phyloP scores from a whole-genome alignment of 768 basidiomycete genomes.

The Sarcomyxa edulis region DNA sequence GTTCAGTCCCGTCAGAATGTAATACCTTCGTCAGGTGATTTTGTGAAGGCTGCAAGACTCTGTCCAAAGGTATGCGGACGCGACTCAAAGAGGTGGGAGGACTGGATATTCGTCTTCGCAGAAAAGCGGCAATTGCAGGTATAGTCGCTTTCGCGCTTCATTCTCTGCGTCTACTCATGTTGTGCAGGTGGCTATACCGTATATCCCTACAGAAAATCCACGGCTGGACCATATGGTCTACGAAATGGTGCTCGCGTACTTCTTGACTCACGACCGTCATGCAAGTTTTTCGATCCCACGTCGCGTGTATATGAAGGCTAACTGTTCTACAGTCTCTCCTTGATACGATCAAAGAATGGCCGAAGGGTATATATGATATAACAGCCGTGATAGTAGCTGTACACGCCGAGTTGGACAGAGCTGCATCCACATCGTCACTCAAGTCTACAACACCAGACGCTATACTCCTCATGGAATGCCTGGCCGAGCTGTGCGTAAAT shows the following conservation, averaged over 20 bases:
- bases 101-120: conserved; percentile 90
- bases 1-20: background rate
- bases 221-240: conserved; percentile 82
- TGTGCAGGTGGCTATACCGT: conserved; percentile 78
- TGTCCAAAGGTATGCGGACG: conserved; percentile 83
- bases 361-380: conserved; percentile 85
- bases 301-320: no score
- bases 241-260: conserved; percentile 90
- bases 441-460: conserved; percentile 40
- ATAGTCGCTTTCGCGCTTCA: conserved; percentile 12
- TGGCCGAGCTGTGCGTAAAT: conserved; percentile 75
- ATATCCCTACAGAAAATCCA: conserved; percentile 78
- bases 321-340: conserved; percentile 53
- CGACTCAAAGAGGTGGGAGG: conserved; percentile 85
- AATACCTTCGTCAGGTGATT: conserved; percentile 34
- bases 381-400: conserved; percentile 86
- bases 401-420: conserved; percentile 71
- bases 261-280: conserved; percentile 70
- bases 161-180: background rate
- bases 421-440: conserved; percentile 43
- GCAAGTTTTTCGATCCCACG: conserved; percentile 37
- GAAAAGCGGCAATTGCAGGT: conserved; percentile 78
- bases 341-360: conserved; percentile 83
- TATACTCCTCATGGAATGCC: conserved; percentile 82
- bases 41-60: conserved; percentile 72